Conservation (phyloP, 2,329 filamentous ascomycete genomes). For the Eurotiales sp. region DNA sequence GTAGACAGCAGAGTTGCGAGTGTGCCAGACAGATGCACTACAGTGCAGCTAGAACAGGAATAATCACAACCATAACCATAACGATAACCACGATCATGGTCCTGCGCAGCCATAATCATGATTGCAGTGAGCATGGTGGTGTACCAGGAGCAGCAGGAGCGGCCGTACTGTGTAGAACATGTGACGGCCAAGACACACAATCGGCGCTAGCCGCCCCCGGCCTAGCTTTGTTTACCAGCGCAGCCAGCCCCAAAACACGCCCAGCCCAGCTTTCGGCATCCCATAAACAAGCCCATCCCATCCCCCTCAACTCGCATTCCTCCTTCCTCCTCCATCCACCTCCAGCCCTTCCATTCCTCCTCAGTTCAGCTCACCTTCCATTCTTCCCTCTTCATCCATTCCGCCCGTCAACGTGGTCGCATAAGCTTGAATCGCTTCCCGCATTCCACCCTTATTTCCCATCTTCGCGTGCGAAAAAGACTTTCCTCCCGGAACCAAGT, state of each 20-base stretch:
- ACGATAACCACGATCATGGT: too few species aligned
- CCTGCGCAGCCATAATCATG: too few species aligned
- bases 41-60: too few species aligned
- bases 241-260: not conserved
- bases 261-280: slow-evolving; percentile 6
- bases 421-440: slow-evolving; percentile 14
- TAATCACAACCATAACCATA: too few species aligned
- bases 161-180: too few species aligned
- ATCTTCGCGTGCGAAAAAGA: slow-evolving; percentile 17
- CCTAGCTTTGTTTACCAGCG: slow-evolving; percentile 15
- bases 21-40: too few species aligned
- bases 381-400: slow-evolving; percentile 10
- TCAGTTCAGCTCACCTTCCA: slow-evolving; percentile 12
- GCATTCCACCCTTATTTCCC: slow-evolving; percentile 14
- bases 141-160: too few species aligned
- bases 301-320: slow-evolving; percentile 11
- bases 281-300: slow-evolving; percentile 15
- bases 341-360: slow-evolving; percentile 10
- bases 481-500: slow-evolving; percentile 31
- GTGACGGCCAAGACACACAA: not conserved
- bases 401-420: slow-evolving; percentile 10
- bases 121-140: too few species aligned
- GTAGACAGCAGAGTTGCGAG: too few species aligned
- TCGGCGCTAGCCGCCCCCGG: not conserved
- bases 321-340: slow-evolving; percentile 10